Percentiles rank a stretch among this genome's conserved stretches.
phyloP scores from a whole-genome alignment of 2,329 filamentous ascomycete species.

The Calonectria leucothoes region DNA sequence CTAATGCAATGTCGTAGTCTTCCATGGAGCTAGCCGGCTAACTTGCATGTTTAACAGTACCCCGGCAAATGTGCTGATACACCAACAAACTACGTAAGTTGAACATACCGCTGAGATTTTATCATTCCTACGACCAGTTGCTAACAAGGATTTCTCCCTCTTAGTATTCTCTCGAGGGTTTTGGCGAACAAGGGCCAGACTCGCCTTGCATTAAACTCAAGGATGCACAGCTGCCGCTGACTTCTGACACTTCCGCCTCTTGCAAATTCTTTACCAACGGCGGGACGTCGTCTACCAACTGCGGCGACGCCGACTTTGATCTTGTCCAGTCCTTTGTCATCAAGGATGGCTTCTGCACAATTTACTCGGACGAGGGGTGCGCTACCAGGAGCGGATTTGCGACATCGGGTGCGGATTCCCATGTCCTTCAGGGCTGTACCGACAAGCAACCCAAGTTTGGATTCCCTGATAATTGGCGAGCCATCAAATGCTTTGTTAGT shows the following conservation, averaged over 20 bases:
- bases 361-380: neutral
- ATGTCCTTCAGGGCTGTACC: neutral
- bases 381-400: neutral
- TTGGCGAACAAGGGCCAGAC: conserved; percentile 8
- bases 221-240: conserved; percentile 2
- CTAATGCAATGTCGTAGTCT: too few species aligned
- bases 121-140: neutral
- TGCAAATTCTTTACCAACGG: conserved; percentile 19
- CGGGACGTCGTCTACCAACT: neutral
- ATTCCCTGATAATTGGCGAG: conserved; percentile 9
- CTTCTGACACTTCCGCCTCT: neutral
- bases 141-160: neutral
- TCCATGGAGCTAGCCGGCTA: neutral
- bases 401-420: neutral
- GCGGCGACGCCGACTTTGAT: conserved; percentile 8
- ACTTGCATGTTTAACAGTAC: neutral
- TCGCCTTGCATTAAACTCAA: conserved; percentile 5
- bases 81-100: conserved; percentile 15
- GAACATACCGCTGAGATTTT: neutral
- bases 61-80: neutral
- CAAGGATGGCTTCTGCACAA: conserved; percentile 10
- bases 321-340: conserved; percentile 7
- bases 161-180: conserved; percentile 14
- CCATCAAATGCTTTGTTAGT: conserved; percentile 10
- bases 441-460: neutral